Evolutionary conservation across 192 early-diverging fungal species (phyloP).

Genomic region (Rhizophagus prolifer): DNA sequence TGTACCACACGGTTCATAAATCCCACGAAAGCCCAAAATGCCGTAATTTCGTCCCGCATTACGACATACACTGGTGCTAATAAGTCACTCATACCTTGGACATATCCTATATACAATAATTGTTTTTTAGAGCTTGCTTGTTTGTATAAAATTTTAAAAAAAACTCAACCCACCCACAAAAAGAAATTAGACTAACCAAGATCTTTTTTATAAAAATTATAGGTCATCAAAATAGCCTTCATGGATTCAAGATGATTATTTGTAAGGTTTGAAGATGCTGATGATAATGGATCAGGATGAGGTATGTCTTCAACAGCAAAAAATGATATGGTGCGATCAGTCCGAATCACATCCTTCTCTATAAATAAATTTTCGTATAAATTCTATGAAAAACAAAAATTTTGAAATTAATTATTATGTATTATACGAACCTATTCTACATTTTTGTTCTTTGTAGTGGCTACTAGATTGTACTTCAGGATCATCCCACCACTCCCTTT

Average conservation of each 20-base stretch:
- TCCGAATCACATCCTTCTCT: slow-evolving; percentile 97
- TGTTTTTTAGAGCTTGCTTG: background rate
- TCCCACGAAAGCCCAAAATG: slow-evolving; percentile 90
- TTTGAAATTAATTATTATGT: background rate
- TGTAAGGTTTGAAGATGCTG: slow-evolving; percentile 38
- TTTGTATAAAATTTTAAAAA: background rate
- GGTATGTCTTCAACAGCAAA: slow-evolving; percentile 70
- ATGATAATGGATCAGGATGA: slow-evolving; percentile 42
- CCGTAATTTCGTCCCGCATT: slow-evolving; percentile 82
- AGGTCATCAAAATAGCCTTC: slow-evolving; percentile 90
- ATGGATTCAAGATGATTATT: slow-evolving; percentile 83
- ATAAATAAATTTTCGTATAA: background rate
- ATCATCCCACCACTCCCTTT: slow-evolving; percentile 65
- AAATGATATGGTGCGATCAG: slow-evolving; percentile 83
- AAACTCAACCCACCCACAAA: background rate
- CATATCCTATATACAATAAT: slow-evolving; percentile 63
- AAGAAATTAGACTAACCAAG: slow-evolving; percentile 42
- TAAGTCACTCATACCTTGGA: slow-evolving; percentile 98
- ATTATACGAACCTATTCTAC: slow-evolving; percentile 53
- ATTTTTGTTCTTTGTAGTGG: slow-evolving; percentile 72
- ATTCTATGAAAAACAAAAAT: background rate
- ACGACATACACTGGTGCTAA: slow-evolving; percentile 86
- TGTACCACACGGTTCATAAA: slow-evolving; percentile 88
- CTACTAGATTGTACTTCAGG: slow-evolving; percentile 51
- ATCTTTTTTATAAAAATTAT: slow-evolving; percentile 82